These are phyloP conservation scores for Curvularia eragrostidis DNA, from an alignment of 2,329 filamentous ascomycete species.

Conservation along the genomic window DNA sequence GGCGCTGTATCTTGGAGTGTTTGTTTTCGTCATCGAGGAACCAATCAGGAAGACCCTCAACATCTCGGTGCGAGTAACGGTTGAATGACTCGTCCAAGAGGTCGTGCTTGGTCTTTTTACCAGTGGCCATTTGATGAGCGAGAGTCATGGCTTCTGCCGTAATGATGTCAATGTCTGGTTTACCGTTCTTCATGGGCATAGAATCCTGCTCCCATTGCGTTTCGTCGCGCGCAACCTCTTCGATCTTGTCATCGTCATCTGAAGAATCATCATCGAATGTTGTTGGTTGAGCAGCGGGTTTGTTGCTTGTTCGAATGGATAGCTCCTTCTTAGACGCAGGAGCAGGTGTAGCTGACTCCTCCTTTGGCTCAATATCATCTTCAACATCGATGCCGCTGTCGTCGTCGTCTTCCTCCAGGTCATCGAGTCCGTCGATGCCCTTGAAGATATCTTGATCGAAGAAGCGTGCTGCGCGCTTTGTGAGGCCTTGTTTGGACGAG, in stretches of 20 bases:
- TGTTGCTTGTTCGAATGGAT: conserved; percentile 29
- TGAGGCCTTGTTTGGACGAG: conserved; percentile 67
- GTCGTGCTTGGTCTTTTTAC: conserved; percentile 79
- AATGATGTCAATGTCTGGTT: conserved; percentile 91
- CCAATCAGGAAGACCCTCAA: conserved; percentile 94
- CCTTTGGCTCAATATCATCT: conserved; percentile 34
- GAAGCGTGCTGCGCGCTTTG: conserved; percentile 83
- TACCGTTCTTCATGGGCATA: conserved; percentile 68
- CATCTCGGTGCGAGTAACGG: conserved; percentile 87
- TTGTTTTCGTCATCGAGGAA: conserved; percentile 90
- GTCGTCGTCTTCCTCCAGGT: conserved; percentile 57
- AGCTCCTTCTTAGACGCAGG: conserved; percentile 22
- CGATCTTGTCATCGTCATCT: conserved; percentile 60
- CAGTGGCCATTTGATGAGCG: conserved; percentile 87
- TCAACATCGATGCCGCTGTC: conserved; percentile 52
- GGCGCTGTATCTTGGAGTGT: conserved; percentile 84
- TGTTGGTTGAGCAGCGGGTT: conserved; percentile 19
- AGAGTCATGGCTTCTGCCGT: conserved; percentile 99
- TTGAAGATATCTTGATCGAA: conserved; percentile 97
- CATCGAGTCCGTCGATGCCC: conserved; percentile 72
- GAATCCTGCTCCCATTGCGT: conserved; percentile 72
- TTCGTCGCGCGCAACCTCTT: conserved; percentile 65
- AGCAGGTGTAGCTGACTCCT: conserved; percentile 14
- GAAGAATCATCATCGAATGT: conserved; percentile 45
- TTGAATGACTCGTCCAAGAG: conserved; percentile 92